A percentile compares a stretch with the other conserved stretches of the same genome.
Conservation (phyloP, 768 basidiomycete species). For the Phlegmacium glaucopus region DNA sequence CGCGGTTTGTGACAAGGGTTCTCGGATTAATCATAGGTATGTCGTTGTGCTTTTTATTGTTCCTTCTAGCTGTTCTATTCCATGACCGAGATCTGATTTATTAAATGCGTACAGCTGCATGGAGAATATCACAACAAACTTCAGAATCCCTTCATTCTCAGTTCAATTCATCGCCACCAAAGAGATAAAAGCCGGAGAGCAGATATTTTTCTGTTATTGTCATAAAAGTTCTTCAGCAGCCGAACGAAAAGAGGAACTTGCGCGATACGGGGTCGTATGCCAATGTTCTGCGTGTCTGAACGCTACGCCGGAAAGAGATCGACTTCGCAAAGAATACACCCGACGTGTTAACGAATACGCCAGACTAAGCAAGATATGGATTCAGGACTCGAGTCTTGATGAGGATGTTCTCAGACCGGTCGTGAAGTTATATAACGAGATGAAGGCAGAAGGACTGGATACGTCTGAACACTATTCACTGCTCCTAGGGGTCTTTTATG, state of each 20-base stretch:
- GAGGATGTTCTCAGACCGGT: neutral
- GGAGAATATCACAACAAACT: conserved; percentile 19
- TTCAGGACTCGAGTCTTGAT: neutral
- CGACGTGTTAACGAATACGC: neutral
- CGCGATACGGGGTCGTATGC: conserved; percentile 30
- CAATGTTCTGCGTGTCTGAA: conserved; percentile 29
- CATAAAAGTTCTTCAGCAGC: conserved; percentile 6
- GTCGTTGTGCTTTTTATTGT: neutral
- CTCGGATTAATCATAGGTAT: conserved; percentile 25
- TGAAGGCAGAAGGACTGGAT: neutral
- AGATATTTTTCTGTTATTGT: conserved; percentile 29
- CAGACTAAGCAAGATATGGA: neutral
- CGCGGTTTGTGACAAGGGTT: conserved; percentile 15
- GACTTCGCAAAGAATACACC: neutral
- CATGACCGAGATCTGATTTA: neutral
- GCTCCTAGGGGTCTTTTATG: neutral
- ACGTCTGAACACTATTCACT: neutral
- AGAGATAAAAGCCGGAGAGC: conserved; percentile 29
- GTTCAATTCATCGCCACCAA: conserved; percentile 23
- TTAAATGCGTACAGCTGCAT: conserved; percentile 16
- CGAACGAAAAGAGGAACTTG: conserved; percentile 21
- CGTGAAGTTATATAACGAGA: neutral
- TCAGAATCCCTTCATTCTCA: conserved; percentile 25
- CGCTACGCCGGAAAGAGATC: conserved; percentile 14
- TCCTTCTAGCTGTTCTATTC: neutral